Percentiles rank a stretch among this genome's conserved stretches.
phyloP scores from a whole-genome alignment of 192 early-diverging fungal genomes.

The Chytriomyces sp. region DNA sequence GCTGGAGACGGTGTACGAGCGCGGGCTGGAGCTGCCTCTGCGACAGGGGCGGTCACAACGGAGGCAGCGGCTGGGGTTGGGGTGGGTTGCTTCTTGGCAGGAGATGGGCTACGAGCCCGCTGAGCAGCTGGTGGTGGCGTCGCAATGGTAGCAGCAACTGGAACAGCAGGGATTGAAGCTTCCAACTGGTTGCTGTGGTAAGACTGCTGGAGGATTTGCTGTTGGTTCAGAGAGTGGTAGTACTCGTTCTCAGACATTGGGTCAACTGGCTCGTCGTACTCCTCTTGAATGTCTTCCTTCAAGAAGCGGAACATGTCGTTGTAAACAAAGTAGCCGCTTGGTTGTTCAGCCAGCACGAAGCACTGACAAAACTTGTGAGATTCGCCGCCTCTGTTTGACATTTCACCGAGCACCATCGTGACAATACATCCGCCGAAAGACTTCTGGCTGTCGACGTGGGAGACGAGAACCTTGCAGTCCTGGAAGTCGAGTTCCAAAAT shows the following conservation, averaged over 20 bases:
- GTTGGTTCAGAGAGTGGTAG: slow-evolving; percentile 4
- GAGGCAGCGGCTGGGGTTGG: slow-evolving; percentile 33
- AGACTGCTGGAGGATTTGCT: neutral
- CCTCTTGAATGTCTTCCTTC: slow-evolving; percentile 82
- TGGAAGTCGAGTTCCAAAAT: slow-evolving; percentile 79
- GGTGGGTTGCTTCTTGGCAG: slow-evolving; percentile 25
- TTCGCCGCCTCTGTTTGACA: slow-evolving; percentile 80
- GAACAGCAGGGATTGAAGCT: neutral
- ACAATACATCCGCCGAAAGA: slow-evolving; percentile 80
- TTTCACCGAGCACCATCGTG: slow-evolving; percentile 89
- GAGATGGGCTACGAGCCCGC: neutral
- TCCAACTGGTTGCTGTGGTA: too few species aligned
- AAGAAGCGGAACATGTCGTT: slow-evolving; percentile 96
- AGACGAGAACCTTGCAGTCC: slow-evolving; percentile 85
- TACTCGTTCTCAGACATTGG: slow-evolving; percentile 31
- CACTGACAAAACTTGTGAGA: slow-evolving; percentile 91
- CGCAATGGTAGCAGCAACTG: slow-evolving; percentile 35
- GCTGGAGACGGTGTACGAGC: slow-evolving; percentile 16
- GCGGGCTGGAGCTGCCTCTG: neutral
- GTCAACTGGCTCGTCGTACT: slow-evolving; percentile 49
- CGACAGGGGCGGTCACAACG: slow-evolving; percentile 36
- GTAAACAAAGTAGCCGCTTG: slow-evolving; percentile 88
- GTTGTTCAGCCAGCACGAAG: slow-evolving; percentile 88
- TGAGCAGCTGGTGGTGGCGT: slow-evolving; percentile 19
- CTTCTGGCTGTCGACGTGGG: slow-evolving; percentile 82